Conservation (phyloP, 106 monocot genomes). For the Dioscorea dumetorum region DNA sequence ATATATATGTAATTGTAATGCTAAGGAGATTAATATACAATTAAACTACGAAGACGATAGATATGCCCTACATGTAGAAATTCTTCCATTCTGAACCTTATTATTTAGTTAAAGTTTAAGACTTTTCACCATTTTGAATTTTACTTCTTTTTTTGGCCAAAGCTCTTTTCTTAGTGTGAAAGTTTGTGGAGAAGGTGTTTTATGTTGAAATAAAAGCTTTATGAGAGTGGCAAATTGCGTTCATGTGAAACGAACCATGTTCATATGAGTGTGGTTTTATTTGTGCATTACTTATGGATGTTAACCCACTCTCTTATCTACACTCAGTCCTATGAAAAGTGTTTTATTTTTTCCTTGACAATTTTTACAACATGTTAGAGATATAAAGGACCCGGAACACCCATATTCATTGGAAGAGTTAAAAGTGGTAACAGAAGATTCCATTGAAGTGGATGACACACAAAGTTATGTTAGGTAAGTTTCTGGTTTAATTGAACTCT, state of each 20-base stretch:
- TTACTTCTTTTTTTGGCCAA: too few species aligned
- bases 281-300: not conserved
- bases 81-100: too few species aligned
- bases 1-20: too few species aligned
- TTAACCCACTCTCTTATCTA: not conserved
- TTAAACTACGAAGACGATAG: too few species aligned
- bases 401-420: slow-evolving; percentile 90
- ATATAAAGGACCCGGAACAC: slow-evolving; percentile 97
- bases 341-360: slow-evolving; percentile 31
- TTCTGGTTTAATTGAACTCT: not conserved
- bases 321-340: not conserved
- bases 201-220: not conserved
- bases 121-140: too few species aligned
- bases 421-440: slow-evolving; percentile 85
- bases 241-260: not conserved
- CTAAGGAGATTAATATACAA: too few species aligned
- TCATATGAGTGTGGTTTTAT: not conserved
- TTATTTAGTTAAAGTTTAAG: too few species aligned
- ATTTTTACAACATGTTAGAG: slow-evolving; percentile 87
- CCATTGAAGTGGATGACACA: slow-evolving; percentile 65
- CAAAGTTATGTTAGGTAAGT: slow-evolving; percentile 64
- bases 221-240: not conserved
- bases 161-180: too few species aligned
- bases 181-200: not conserved
- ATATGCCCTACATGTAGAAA: too few species aligned